Evolutionary conservation across 2,329 filamentous ascomycete species (phyloP), one percentile per base, ranked within the genome.

Genomic region (Claviceps pusilla): DNA sequence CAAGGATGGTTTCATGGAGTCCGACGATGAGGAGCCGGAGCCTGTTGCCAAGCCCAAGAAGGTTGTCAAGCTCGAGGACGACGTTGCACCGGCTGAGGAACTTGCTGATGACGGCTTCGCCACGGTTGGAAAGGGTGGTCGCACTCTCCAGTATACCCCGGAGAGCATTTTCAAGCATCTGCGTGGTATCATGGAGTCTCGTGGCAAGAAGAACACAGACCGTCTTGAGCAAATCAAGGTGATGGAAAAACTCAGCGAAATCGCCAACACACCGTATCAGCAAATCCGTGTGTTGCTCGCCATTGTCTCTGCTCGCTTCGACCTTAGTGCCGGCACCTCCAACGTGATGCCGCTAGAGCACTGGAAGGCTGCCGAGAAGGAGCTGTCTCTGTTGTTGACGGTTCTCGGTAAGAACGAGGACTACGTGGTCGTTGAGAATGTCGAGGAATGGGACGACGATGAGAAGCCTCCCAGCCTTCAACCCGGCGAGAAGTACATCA

Each of bases 161-260:
- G 93, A 98, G 76, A 93, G 90, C 70, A 98, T 98, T 66, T 86
- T 97, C 70, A 98, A 98, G 78, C 89, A 97, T 71, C 79, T 98
- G 52, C 83, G 91, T 55, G 81, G 83, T 52, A 97, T 98, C 66
- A 78, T 97, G 67, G 93, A 98, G 75, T 90, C 91, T 56, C 82
- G 93, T 76, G 93, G 93, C 69, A 94, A 95, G 78, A 98, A 98
- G 82, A 97, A 97, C 77, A 96, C 93, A 60, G 93, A 98, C 70
- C 85, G 89, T 50, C 68, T 81, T 49, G 93, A 98, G 73, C 93
- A 98, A 73, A 97, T 98, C 71, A 85, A 86, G 71, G 85, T 91
- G 52, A 95, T 98, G 89, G 93, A 97, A 79, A 95, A 90, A 76
- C 80, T 98, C 53, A 75, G 84, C 65, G 89, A 95, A 68, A 90